Conservation (phyloP, 1,139 yeast genomes). For the Cylindricascospora bacillispora region DNA sequence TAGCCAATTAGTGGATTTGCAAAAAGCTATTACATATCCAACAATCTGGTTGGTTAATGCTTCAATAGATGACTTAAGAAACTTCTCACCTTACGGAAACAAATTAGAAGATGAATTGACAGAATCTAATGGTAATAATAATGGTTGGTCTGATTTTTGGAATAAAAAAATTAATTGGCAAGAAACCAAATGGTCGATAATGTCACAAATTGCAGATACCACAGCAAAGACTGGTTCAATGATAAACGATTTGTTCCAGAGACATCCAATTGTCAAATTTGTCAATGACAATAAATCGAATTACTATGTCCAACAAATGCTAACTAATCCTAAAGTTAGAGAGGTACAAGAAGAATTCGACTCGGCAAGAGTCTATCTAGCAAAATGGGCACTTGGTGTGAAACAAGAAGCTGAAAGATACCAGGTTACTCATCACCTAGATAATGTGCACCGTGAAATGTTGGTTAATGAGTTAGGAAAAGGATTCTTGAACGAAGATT, state of each 20-base stretch:
- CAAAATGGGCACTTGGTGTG: slow-evolving; percentile 94
- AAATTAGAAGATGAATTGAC: slow-evolving; percentile 19
- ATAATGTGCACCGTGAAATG: slow-evolving; percentile 45
- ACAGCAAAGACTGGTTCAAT: slow-evolving; percentile 45
- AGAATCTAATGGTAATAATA: slow-evolving; percentile 3
- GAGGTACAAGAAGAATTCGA: slow-evolving; percentile 83
- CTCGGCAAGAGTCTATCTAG: slow-evolving; percentile 79
- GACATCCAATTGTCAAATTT: slow-evolving; percentile 21
- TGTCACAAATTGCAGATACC: slow-evolving; percentile 75
- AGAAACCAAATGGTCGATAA: slow-evolving; percentile 72
- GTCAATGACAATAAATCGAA: slow-evolving; percentile 20
- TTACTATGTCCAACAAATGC: slow-evolving; percentile 40
- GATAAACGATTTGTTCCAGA: slow-evolving; percentile 13
- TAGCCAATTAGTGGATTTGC: slow-evolving; percentile 43
- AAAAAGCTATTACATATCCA: slow-evolving; percentile 57
- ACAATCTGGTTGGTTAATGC: slow-evolving; percentile 72
- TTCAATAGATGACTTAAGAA: slow-evolving; percentile 58
- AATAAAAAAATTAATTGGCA: slow-evolving; percentile 34
- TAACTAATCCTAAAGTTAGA: slow-evolving; percentile 69
- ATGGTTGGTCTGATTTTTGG: slow-evolving; percentile 13
- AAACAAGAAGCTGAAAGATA: slow-evolving; percentile 83
- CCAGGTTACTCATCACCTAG: slow-evolving; percentile 43
- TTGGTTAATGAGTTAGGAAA: slow-evolving; percentile 52
- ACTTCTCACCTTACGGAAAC: slow-evolving; percentile 44
- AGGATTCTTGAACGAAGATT: slow-evolving; percentile 33